phyloP scores from a whole-genome alignment of 163 green algal species.

The Scenedesmus sp. region DNA sequence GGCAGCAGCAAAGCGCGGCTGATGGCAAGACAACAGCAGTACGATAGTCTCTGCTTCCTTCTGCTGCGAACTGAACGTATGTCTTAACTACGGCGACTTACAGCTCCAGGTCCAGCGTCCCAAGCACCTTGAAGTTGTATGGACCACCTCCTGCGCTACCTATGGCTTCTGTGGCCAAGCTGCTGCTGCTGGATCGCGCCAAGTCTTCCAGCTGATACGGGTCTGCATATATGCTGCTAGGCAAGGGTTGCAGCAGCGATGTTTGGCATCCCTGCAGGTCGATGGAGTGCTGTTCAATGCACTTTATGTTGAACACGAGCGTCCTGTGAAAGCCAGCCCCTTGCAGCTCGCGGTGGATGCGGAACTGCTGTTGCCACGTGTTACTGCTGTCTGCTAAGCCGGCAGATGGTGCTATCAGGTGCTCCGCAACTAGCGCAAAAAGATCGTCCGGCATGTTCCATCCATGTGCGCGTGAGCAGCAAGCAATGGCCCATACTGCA shows the following conservation, averaged over 20 bases:
- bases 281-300: not conserved
- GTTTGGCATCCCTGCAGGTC: not conserved
- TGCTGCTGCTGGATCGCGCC: not conserved
- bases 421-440: not conserved
- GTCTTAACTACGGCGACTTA: not conserved
- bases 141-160: too few relatives aligned
- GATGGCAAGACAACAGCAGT: not conserved
- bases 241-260: constrained; percentile 27
- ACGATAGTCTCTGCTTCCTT: not conserved
- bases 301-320: not conserved
- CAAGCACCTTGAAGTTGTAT: constrained; percentile 9
- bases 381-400: not conserved
- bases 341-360: not conserved
- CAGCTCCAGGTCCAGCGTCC: constrained; percentile 41
- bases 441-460: not conserved
- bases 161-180: not conserved
- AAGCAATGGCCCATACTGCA: not conserved
- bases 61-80: not conserved
- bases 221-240: constrained; percentile 46
- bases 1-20: not conserved
- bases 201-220: constrained; percentile 42
- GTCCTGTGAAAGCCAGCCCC: constrained; percentile 26
- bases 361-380: not conserved
- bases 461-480: not conserved
- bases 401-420: not conserved